A percentile compares a stretch with the other conserved stretches of the same genome.
These are phyloP conservation scores for Kingdonia uniflora DNA, from an alignment of 164 flowering plant genomes.

Conservation along the genomic window DNA sequence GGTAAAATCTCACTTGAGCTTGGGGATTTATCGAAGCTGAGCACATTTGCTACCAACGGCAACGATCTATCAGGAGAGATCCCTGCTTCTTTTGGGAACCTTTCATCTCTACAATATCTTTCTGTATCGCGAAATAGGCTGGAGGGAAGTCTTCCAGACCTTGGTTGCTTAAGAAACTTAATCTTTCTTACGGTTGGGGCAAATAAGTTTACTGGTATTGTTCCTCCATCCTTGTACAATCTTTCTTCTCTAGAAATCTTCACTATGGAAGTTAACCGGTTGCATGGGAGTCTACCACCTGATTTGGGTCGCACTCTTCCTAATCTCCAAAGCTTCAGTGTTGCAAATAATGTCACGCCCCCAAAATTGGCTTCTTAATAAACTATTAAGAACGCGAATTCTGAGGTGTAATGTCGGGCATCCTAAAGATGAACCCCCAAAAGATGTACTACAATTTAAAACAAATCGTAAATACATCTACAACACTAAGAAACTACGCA, in stretches of 20 bases:
- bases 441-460: no score
- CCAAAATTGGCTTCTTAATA: no score
- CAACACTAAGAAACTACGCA: no score
- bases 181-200: not conserved
- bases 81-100: slow-evolving; percentile 2
- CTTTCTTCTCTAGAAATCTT: not conserved
- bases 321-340: not conserved
- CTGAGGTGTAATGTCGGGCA: no score
- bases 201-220: not conserved
- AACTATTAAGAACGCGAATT: no score
- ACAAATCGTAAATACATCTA: no score
- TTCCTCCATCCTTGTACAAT: slow-evolving; percentile 7
- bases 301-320: not conserved
- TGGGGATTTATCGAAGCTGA: not conserved
- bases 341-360: no score
- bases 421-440: no score
- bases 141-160: not conserved
- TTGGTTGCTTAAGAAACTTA: not conserved
- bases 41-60: not conserved
- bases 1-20: slow-evolving; percentile 1
- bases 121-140: not conserved
- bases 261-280: not conserved
- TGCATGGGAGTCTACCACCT: slow-evolving; percentile 2
- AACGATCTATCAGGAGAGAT: not conserved
- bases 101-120: not conserved